Conservation (phyloP, 148 eudicot genomes). For the Amaranthus palmeri region DNA sequence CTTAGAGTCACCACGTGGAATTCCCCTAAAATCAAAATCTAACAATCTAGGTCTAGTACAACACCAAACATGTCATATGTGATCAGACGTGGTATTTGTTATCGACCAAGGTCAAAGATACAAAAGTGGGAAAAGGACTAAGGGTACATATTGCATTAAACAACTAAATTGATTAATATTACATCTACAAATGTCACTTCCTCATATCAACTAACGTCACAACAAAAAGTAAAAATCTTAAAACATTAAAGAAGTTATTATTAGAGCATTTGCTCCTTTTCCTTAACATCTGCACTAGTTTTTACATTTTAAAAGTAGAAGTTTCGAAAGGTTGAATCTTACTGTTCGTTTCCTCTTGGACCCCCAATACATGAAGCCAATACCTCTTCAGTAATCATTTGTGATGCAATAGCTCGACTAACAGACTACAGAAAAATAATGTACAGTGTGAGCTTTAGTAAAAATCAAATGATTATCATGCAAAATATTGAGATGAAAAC, state of each 20-base stretch:
- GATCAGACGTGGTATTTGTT: not conserved
- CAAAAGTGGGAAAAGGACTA: too few relatives aligned
- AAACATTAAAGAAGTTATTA: too few relatives aligned
- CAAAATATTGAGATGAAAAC: too few relatives aligned
- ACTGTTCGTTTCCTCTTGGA: slow-evolving; percentile 98
- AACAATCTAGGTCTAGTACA: not conserved
- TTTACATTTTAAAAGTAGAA: not conserved
- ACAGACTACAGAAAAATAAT: slow-evolving; percentile 46
- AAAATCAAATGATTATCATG: not conserved
- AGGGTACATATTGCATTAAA: too few relatives aligned
- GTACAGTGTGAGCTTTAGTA: not conserved
- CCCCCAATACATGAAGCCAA: slow-evolving; percentile 81
- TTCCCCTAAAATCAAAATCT: too few relatives aligned
- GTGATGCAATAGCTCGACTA: slow-evolving; percentile 60
- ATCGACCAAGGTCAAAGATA: not conserved
- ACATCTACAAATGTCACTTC: not conserved
- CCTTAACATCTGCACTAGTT: not conserved
- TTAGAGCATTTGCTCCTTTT: too few relatives aligned
- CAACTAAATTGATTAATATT: not conserved
- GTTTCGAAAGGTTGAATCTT: slow-evolving; percentile 21
- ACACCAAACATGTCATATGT: not conserved
- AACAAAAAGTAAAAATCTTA: too few relatives aligned
- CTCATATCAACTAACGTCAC: not conserved
- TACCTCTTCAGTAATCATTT: slow-evolving; percentile 72
- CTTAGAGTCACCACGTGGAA: too few relatives aligned